phyloP scores from a whole-genome alignment of 805 yeast species.

The Wickerhamia fluorescens region DNA sequence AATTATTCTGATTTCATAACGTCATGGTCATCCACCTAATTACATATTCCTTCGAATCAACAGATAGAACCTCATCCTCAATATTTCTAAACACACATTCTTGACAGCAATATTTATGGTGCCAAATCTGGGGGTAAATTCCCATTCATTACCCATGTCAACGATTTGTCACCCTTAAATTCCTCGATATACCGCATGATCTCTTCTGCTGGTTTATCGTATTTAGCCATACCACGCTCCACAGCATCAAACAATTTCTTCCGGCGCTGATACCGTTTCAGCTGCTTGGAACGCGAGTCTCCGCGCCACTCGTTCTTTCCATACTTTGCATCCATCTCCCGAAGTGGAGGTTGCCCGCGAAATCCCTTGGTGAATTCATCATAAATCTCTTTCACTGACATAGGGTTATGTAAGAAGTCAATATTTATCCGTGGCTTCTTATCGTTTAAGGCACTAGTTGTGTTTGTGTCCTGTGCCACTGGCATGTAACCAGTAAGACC shows the following conservation, averaged over 20 bases:
- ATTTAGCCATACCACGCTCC: slow-evolving; percentile 33
- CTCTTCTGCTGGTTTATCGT: slow-evolving; percentile 33
- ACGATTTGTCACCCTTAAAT: slow-evolving; percentile 34
- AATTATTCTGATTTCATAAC: too few species aligned
- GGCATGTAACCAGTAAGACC: too few species aligned
- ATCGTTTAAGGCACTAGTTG: slow-evolving; percentile 4
- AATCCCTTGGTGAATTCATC: slow-evolving; percentile 40
- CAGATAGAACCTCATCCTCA: too few species aligned
- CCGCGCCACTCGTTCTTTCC: slow-evolving; percentile 43
- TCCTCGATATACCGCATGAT: slow-evolving; percentile 35
- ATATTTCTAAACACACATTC: too few species aligned
- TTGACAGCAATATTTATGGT: too few species aligned
- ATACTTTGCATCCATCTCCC: slow-evolving; percentile 35
- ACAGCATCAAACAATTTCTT: slow-evolving; percentile 39
- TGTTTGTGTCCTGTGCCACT: slow-evolving; percentile 3
- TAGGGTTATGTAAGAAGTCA: slow-evolving; percentile 38
- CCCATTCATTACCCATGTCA: slow-evolving; percentile 44
- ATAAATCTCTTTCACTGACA: slow-evolving; percentile 37
- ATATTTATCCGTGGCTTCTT: slow-evolving; percentile 32
- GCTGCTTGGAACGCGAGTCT: slow-evolving; percentile 37
- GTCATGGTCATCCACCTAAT: too few species aligned
- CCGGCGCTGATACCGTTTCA: slow-evolving; percentile 37
- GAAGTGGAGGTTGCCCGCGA: slow-evolving; percentile 36
- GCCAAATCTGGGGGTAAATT: slow-evolving; percentile 34
- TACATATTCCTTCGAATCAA: too few species aligned